Conservation (phyloP, 2,329 filamentous ascomycete species). For the Hymenoscyphus salicellus region DNA sequence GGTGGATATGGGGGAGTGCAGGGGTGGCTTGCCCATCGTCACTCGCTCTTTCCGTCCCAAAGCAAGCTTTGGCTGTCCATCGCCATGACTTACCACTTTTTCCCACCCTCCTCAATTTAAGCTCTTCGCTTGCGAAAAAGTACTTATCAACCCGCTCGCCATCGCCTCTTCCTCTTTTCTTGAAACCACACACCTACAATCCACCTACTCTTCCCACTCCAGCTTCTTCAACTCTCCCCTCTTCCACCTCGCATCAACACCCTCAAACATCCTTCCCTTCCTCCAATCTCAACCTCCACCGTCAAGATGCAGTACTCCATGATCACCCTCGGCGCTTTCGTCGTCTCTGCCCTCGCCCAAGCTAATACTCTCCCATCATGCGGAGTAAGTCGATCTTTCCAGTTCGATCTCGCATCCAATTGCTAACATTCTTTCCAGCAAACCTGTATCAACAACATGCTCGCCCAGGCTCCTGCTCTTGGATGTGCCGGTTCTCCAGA, state of each 20-base stretch:
- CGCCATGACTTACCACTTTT: background rate
- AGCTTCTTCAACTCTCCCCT: background rate
- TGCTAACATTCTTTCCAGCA: slow-evolving; percentile 30
- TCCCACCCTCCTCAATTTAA: background rate
- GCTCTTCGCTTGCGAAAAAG: background rate
- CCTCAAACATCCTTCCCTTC: background rate
- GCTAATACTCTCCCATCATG: slow-evolving; percentile 31
- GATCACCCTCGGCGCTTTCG: slow-evolving; percentile 30
- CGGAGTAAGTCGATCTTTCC: slow-evolving; percentile 32
- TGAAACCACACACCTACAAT: background rate
- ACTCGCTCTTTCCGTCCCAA: background rate
- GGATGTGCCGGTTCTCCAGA: slow-evolving; percentile 39
- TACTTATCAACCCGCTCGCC: background rate
- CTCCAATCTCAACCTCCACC: slow-evolving; percentile 4
- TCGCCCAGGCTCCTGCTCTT: slow-evolving; percentile 40
- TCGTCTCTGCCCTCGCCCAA: slow-evolving; percentile 29
- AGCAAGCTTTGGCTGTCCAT: background rate
- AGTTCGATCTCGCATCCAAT: background rate
- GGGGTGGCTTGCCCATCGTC: background rate
- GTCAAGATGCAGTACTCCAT: slow-evolving; percentile 35
- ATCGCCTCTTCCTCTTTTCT: background rate
- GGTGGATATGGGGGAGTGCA: background rate
- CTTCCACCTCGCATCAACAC: background rate
- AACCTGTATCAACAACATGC: slow-evolving; percentile 47
- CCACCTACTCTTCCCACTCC: background rate